Conservation (phyloP, 108 stramenopile species). For the Cyclotella atomus region DNA sequence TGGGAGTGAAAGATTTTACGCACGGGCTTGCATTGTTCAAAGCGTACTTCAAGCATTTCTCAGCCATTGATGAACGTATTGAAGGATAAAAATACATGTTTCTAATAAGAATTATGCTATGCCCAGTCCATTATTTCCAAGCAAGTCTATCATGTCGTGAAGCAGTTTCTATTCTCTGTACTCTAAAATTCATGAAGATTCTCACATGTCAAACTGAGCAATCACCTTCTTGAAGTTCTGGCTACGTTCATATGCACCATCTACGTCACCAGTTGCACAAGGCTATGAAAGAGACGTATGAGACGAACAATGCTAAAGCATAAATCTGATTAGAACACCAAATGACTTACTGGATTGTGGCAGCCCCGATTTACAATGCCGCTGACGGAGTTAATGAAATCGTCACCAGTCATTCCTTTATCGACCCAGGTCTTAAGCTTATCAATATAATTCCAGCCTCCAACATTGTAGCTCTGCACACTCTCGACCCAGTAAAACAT, state of each 20-base stretch:
- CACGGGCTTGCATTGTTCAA: slow-evolving; percentile 79
- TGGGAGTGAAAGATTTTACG: slow-evolving; percentile 78
- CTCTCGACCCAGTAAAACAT: slow-evolving; percentile 27
- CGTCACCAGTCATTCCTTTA: slow-evolving; percentile 20
- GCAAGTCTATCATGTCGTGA: not conserved
- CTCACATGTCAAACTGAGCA: not conserved
- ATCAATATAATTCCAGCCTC: slow-evolving; percentile 27
- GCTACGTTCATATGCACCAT: not conserved
- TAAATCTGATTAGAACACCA: not conserved
- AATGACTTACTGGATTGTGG: slow-evolving; percentile 16
- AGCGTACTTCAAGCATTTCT: slow-evolving; percentile 76
- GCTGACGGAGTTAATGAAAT: slow-evolving; percentile 28
- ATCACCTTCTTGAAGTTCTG: slow-evolving; percentile 11
- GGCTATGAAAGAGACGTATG: not conserved
- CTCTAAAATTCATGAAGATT: too few relatives aligned
- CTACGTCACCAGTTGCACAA: slow-evolving; percentile 18
- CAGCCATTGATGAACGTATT: slow-evolving; percentile 62
- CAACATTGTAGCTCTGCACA: slow-evolving; percentile 11
- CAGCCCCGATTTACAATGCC: slow-evolving; percentile 27
- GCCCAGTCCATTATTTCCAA: not conserved
- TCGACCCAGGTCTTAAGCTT: slow-evolving; percentile 32
- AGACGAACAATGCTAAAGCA: not conserved
- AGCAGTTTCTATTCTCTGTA: not conserved
- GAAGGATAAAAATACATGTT: slow-evolving; percentile 23
- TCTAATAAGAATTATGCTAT: not conserved